Evolutionary conservation across 177 flowering plant genomes (phyloP).

Genomic region (Vitis hybrid): DNA sequence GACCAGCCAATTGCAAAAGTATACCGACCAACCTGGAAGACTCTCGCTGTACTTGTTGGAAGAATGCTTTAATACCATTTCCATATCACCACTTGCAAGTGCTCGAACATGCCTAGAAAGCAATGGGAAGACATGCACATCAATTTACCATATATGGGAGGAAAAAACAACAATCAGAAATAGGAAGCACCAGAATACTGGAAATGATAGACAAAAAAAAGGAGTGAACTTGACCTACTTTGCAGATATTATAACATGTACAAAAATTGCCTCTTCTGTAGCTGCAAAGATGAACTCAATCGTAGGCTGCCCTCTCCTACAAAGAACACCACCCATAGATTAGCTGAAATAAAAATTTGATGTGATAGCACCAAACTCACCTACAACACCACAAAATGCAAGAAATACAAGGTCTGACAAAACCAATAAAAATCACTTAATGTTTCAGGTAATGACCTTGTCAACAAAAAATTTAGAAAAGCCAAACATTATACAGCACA

Average conservation of each 20-base stretch:
- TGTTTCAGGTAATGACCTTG: background rate
- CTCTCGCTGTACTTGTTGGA: constrained; percentile 34
- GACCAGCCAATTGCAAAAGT: background rate
- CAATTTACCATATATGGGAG: constrained; percentile 9
- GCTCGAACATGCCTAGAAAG: constrained; percentile 67
- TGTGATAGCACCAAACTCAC: background rate
- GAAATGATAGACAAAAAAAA: constrained; percentile 6
- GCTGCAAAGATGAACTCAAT: constrained; percentile 91
- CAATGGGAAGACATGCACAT: constrained; percentile 4
- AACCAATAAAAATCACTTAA: background rate
- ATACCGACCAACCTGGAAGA: constrained; percentile 67
- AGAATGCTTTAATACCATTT: constrained; percentile 44
- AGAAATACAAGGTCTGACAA: background rate
- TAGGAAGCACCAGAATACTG: background rate
- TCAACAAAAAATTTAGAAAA: too few species aligned
- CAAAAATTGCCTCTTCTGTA: constrained; percentile 84
- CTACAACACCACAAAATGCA: background rate
- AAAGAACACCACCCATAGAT: constrained; percentile 18
- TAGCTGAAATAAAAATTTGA: background rate
- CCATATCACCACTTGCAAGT: constrained; percentile 74
- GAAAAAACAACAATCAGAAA: background rate
- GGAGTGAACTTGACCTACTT: constrained; percentile 56
- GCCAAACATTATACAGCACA: too few species aligned
- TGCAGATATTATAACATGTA: constrained; percentile 80
- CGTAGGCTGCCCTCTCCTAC: constrained; percentile 84